A percentile compares a stretch with the other conserved stretches of the same genome.
Evolutionary conservation across 495 filamentous ascomycete genomes (phyloP).

Genomic region (Penicillium arizonense): DNA sequence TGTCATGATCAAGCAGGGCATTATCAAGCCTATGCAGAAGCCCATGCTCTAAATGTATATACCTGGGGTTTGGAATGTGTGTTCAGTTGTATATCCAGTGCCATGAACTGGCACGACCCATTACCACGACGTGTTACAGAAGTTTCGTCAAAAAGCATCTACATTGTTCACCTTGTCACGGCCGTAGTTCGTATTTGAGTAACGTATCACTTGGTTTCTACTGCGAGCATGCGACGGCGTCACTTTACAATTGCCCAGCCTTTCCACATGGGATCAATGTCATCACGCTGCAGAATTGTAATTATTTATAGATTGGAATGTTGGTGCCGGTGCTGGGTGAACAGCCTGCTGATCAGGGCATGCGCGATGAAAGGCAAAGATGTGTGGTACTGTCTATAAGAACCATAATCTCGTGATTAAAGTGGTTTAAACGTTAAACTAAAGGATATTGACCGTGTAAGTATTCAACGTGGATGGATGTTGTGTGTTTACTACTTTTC

Average conservation of each 20-base stretch:
- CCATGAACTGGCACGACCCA: not conserved
- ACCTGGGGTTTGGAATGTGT: conserved; percentile 9
- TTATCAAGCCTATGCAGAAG: conserved; percentile 85
- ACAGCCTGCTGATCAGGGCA: conserved; percentile 6
- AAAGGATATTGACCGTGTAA: no score
- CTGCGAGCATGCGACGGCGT: not conserved
- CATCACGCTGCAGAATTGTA: not conserved
- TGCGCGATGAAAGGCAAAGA: conserved; percentile 1
- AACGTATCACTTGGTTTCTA: no score
- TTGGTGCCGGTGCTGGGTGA: not conserved
- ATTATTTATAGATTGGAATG: conserved; percentile 13
- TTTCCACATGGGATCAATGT: conserved; percentile 4
- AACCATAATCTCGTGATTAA: conserved; percentile 1
- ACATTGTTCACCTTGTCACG: not conserved
- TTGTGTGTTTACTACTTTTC: not conserved
- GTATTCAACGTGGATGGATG: not conserved
- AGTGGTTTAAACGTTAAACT: no score
- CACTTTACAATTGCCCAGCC: not conserved
- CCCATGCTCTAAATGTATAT: conserved; percentile 53
- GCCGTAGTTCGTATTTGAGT: not conserved
- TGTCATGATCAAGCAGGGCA: conserved; percentile 86
- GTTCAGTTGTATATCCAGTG: conserved; percentile 1
- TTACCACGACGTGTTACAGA: not conserved
- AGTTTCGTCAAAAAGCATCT: conserved; percentile 2
- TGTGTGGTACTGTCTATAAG: not conserved